Evolutionary conservation across 1,284 basidiomycete genomes (phyloP).

Genomic region (Microbotryum violaceum): DNA sequence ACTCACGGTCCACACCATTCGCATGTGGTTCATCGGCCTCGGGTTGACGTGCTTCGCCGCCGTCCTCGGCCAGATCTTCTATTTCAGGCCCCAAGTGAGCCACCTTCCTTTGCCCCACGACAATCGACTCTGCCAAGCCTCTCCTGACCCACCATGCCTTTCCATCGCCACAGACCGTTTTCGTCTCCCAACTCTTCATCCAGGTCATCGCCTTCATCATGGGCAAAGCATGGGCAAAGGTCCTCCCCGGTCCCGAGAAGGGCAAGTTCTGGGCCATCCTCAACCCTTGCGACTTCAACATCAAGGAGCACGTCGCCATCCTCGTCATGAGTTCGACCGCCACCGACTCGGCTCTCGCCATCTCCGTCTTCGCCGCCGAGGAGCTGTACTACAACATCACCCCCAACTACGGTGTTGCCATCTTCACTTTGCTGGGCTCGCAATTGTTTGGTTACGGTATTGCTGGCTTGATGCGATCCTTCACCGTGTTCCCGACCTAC

Average conservation of each 20-base stretch:
- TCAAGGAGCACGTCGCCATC: constrained; percentile 35
- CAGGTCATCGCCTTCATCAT: constrained; percentile 31
- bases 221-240: constrained; percentile 20
- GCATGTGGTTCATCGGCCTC: constrained; percentile 10
- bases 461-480: constrained; percentile 25
- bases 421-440: constrained; percentile 24
- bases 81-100: constrained; percentile 16
- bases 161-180: constrained; percentile 23
- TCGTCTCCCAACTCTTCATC: constrained; percentile 32
- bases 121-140: too few relatives aligned
- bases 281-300: constrained; percentile 32
- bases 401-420: constrained; percentile 46
- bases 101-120: too few relatives aligned
- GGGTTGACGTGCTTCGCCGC: constrained; percentile 24
- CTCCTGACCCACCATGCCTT: too few relatives aligned
- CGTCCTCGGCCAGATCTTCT: constrained; percentile 30
- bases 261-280: constrained; percentile 31
- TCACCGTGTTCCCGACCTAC: constrained; percentile 32
- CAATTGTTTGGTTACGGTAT: constrained; percentile 23
- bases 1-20: constrained; percentile 20
- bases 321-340: constrained; percentile 60
- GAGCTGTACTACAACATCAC: constrained; percentile 53
- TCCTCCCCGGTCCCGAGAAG: constrained; percentile 18
- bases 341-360: constrained; percentile 56
- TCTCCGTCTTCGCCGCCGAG: constrained; percentile 59